phyloP scores from a whole-genome alignment of 2,329 filamentous ascomycete species.

The Fusarium napiforme region DNA sequence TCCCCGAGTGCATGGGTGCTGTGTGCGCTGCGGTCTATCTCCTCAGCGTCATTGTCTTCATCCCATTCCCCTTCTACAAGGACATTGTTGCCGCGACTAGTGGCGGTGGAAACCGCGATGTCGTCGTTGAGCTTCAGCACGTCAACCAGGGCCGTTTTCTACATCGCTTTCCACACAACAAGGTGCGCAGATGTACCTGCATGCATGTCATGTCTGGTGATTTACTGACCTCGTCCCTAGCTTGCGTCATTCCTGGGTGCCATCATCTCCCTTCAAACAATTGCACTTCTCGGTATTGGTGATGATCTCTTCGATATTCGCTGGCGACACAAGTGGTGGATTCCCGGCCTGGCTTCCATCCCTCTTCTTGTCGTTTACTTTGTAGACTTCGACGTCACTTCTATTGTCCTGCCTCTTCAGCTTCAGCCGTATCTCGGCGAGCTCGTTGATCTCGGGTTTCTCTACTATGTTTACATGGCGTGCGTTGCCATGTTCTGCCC shows the following conservation, averaged over 20 bases:
- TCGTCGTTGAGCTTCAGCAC: constrained; percentile 77
- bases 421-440: constrained; percentile 86
- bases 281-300: constrained; percentile 89
- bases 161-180: constrained; percentile 93
- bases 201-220: background rate
- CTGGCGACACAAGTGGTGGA: constrained; percentile 99
- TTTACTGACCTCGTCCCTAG: constrained; percentile 55
- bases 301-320: constrained; percentile 98
- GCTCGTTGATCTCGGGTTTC: constrained; percentile 81
- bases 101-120: constrained; percentile 90
- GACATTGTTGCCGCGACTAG: constrained; percentile 96
- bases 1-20: constrained; percentile 96
- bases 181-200: constrained; percentile 63
- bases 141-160: constrained; percentile 86
- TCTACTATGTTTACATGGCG: constrained; percentile 98
- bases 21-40: constrained; percentile 94
- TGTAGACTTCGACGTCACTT: constrained; percentile 97
- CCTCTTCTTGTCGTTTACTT: constrained; percentile 97
- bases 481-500: constrained; percentile 96
- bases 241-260: constrained; percentile 95
- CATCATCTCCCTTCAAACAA: constrained; percentile 90
- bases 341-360: constrained; percentile 91
- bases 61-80: constrained; percentile 98
- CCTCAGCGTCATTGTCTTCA: constrained; percentile 87
- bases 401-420: constrained; percentile 89